Evolutionary conservation across 1,139 yeast genomes (phyloP).

Genomic region (Sugiyamaella paludigena): DNA sequence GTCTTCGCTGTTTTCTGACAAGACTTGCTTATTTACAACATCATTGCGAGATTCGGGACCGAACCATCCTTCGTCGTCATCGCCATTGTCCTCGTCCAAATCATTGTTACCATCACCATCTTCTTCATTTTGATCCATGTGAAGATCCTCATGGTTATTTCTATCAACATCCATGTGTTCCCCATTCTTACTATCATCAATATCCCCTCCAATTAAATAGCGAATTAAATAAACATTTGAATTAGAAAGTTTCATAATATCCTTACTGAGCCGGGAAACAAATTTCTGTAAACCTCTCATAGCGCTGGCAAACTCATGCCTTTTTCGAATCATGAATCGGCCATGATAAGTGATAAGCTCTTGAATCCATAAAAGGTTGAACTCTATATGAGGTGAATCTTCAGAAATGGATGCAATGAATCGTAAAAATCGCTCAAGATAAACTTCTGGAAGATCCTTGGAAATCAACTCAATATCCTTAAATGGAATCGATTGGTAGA

Average conservation of each 20-base stretch:
- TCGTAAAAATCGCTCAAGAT: constrained; percentile 62
- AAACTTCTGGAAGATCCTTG: constrained; percentile 69
- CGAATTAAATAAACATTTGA: constrained; percentile 55
- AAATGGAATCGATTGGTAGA: constrained; percentile 75
- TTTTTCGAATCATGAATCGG: constrained; percentile 59
- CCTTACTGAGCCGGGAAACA: constrained; percentile 71
- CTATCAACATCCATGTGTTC: constrained; percentile 24
- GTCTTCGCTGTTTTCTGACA: constrained; percentile 9
- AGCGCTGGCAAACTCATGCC: constrained; percentile 62
- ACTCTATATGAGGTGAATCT: constrained; percentile 85
- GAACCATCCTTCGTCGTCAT: constrained; percentile 45
- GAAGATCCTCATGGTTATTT: constrained; percentile 27
- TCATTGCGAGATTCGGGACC: constrained; percentile 39
- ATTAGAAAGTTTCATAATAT: constrained; percentile 55
- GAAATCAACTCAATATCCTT: constrained; percentile 66
- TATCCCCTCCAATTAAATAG: constrained; percentile 34
- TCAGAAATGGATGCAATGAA: constrained; percentile 65
- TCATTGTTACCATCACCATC: constrained; percentile 31
- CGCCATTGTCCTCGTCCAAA: constrained; percentile 29
- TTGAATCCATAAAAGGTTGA: constrained; percentile 77
- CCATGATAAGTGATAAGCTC: constrained; percentile 73
- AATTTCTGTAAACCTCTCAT: constrained; percentile 74
- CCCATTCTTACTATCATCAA: constrained; percentile 25
- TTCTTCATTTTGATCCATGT: constrained; percentile 34
- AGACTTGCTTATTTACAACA: constrained; percentile 14